phyloP scores from a whole-genome alignment of 169 alveolate species.

The Plasmodium gonderi region DNA sequence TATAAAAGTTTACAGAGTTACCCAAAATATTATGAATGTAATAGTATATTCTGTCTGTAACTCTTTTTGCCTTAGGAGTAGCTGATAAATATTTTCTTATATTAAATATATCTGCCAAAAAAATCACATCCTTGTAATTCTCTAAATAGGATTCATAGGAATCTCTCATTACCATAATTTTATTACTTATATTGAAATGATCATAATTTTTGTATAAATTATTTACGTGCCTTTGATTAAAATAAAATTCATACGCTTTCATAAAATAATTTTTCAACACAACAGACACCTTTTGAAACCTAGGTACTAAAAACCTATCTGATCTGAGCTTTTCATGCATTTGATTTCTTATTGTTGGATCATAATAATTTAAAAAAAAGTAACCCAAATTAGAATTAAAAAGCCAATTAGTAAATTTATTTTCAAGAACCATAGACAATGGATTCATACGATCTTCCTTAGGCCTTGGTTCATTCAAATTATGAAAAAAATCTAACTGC shows the following conservation, averaged over 20 bases:
- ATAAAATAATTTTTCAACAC: neutral
- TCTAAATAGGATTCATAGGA: slow-evolving; percentile 31
- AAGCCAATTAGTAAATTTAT: slow-evolving; percentile 11
- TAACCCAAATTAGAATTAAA: neutral
- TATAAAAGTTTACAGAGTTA: slow-evolving; percentile 34
- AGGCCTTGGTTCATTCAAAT: slow-evolving; percentile 32
- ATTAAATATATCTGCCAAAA: slow-evolving; percentile 55
- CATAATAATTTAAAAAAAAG: slow-evolving; percentile 40
- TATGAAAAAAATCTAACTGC: slow-evolving; percentile 51
- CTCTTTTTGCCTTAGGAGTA: neutral
- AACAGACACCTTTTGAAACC: neutral
- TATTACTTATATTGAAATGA: slow-evolving; percentile 17
- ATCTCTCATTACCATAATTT: slow-evolving; percentile 46
- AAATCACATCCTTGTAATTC: slow-evolving; percentile 22
- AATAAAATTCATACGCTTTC: slow-evolving; percentile 11
- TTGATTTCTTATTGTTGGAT: neutral
- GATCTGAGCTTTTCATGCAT: neutral
- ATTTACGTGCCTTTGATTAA: slow-evolving; percentile 33
- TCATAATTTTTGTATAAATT: slow-evolving; percentile 14
- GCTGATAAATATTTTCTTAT: slow-evolving; percentile 7
- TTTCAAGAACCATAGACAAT: slow-evolving; percentile 14
- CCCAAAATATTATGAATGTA: slow-evolving; percentile 8
- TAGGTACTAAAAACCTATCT: slow-evolving; percentile 17
- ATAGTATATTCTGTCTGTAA: neutral
- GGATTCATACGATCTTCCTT: slow-evolving; percentile 4